These are phyloP conservation scores for Nicotiana attenuata DNA, from an alignment of 257 asterid genomes.

Conservation along the genomic window DNA sequence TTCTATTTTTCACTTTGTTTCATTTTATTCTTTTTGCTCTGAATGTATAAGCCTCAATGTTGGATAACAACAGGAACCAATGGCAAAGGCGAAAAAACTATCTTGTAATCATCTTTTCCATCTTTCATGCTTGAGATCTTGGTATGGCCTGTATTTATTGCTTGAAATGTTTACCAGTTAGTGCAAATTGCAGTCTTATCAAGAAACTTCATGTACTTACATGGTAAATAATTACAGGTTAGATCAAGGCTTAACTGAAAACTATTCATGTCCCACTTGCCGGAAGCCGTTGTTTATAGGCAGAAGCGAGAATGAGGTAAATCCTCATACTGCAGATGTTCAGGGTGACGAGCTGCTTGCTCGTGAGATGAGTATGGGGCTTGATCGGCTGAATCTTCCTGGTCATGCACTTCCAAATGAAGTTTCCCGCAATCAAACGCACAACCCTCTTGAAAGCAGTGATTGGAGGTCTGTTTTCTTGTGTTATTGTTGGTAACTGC, in stretches of 20 bases:
- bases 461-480: slow-evolving; percentile 52
- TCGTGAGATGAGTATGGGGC: slow-evolving; percentile 72
- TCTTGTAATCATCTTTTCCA: slow-evolving; percentile 91
- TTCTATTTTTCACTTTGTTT: neutral
- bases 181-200: neutral
- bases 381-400: slow-evolving; percentile 62
- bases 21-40: slow-evolving; percentile 10
- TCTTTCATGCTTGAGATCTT: slow-evolving; percentile 91
- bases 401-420: slow-evolving; percentile 54
- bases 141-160: slow-evolving; percentile 38
- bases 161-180: slow-evolving; percentile 2
- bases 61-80: slow-evolving; percentile 68
- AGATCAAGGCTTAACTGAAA: slow-evolving; percentile 85
- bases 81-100: slow-evolving; percentile 94
- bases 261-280: slow-evolving; percentile 93
- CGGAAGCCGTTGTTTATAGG: slow-evolving; percentile 80
- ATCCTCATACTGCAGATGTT: slow-evolving; percentile 41
- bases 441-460: slow-evolving; percentile 41
- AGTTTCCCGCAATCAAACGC: slow-evolving; percentile 55
- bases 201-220: slow-evolving; percentile 11
- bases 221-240: slow-evolving; percentile 46
- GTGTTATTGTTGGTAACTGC: neutral
- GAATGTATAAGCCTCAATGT: slow-evolving; percentile 16
- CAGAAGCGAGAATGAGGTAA: slow-evolving; percentile 43
- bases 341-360: slow-evolving; percentile 91